Evolutionary conservation across 352 stramenopile genomes (phyloP), one percentile per base, ranked within the genome.

Genomic region (Globisporangium nunn): DNA sequence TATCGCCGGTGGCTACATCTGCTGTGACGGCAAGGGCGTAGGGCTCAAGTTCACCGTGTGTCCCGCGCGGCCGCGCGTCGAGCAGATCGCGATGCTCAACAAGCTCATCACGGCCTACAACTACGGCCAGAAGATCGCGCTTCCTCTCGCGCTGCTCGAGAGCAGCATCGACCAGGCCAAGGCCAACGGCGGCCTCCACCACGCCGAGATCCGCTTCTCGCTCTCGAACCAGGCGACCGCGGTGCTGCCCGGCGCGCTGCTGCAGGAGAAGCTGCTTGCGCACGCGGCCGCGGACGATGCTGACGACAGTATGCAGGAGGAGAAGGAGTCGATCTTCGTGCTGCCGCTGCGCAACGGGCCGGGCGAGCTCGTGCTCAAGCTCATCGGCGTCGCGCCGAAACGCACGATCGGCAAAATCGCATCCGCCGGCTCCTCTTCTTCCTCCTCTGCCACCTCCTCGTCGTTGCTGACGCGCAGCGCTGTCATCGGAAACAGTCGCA

Each of bases 51-150:
- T 90, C 62, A 62, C 75, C 17, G 58, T 94, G 43, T 79, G 68
- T 53, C 84, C 84, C 0, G 64, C 64, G 1, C 82, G 78, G 51
- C 81, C 81, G n/a, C 66, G 74, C 35, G 71, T 94, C 18, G 75
- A 90, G 62, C 78, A 91, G 63, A 90, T 94, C 64, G 80, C 78
- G 52, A 88, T 94, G 74, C 62, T 88, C 28, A 87, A 88, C 66
- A 92, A 91, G 61, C 74, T 91, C 56, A 90, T 94, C 57, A 85
- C 81, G 57, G 59, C 76, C 2, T 94, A 94, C 55, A 76, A 81
- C 55, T 94, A 91, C 62, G 80, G 81, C 43, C 84, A 94, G 64
- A 88, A 88, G 63, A 94, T 94, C 66, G 81, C 81, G 30, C 45
- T 94, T 44, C 77, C 81, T 14, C 61, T 85, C 39, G 74, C 68